A percentile compares a stretch with the other conserved stretches of the same genome.
Evolutionary conservation across 768 basidiomycete genomes (phyloP).

Genomic region (Lentinula sp.): DNA sequence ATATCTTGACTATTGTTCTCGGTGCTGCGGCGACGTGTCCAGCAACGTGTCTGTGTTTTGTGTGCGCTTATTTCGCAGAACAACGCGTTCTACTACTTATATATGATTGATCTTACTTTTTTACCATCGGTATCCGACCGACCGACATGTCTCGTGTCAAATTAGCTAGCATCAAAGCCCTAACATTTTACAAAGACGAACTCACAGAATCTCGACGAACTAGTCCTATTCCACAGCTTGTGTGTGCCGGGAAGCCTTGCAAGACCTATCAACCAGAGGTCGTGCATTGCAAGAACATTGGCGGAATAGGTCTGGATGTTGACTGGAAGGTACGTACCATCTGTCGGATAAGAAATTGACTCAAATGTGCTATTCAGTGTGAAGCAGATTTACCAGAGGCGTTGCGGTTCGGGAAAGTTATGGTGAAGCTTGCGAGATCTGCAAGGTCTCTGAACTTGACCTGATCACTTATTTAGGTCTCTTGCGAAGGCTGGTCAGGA

Average conservation of each 20-base stretch:
- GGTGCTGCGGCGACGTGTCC: not conserved
- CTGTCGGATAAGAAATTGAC: not conserved
- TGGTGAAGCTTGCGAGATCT: constrained; percentile 22
- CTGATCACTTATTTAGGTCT: constrained; percentile 30
- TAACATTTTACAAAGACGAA: constrained; percentile 72
- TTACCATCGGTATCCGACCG: not conserved
- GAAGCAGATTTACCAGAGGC: constrained; percentile 84
- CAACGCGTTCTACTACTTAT: not conserved
- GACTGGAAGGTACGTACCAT: constrained; percentile 75
- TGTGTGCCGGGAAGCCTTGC: constrained; percentile 78
- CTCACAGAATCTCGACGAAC: constrained; percentile 64
- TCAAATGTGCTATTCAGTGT: constrained; percentile 45
- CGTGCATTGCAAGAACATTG: constrained; percentile 77
- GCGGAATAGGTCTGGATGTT: constrained; percentile 70
- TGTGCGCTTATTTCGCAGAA: not conserved
- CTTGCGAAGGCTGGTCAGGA: constrained; percentile 85
- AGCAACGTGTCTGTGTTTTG: not conserved
- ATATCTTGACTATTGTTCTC: not conserved
- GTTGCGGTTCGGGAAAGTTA: constrained; percentile 77
- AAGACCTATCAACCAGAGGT: constrained; percentile 73
- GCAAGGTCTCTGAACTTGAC: not conserved
- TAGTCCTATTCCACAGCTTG: constrained; percentile 67
- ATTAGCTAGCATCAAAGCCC: constrained; percentile 63
- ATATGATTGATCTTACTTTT: not conserved
- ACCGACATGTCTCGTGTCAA: constrained; percentile 59